Base-by-base conservation (phyloP, 805 yeast genomes). In the Yamadazyma phyllophila region DNA sequence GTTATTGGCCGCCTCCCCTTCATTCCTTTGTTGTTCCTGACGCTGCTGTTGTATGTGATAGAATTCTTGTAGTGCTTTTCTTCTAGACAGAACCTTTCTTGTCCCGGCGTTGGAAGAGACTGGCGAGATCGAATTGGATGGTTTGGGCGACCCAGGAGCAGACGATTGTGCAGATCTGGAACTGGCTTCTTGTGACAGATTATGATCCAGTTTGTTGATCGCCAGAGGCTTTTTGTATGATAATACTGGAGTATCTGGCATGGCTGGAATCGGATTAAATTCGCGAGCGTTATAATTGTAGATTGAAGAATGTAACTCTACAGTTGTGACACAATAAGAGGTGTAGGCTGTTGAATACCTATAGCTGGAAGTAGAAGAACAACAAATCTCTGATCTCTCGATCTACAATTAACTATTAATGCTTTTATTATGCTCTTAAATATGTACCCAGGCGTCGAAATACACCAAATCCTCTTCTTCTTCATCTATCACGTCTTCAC, bases 41-140 rank as follows among this genome's bases (percentile, higher is more conserved):
- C 29, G 34, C 27, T 42, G 39, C 30, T 49, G 48, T 17, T 49
- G 62, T 15, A 71, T 46, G 39, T 66, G 63, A 48, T 71, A 71
- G 51, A 69, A 71, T 33, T 69, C 73, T 48, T 71, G 74, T 3
- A 71, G 58, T 11, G 74, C 74, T 50, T 64, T 66, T 17, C 77
- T 58, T 43, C 75, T 54, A 1, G 67, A 57, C 69, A 63, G 69
- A 1, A 69, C 63, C 41, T 63, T 69, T n/a, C 73, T 26, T 3
- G 57, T 42, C 12, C 43, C 48, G 13, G 31, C 7, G 17, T 2
- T 32, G 12, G 48, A 36, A 10, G 49, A 29, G 10, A 31, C 40
- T 6, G 49, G 45, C 6, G 49, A 39, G 4, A 12, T 20, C 2
- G 46, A 31, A 9, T 15, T 39, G 11, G 32, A 11, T 10, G 39